Conservation (phyloP, 192 early-diverging fungal species). For the Rhizophagus clarus region DNA sequence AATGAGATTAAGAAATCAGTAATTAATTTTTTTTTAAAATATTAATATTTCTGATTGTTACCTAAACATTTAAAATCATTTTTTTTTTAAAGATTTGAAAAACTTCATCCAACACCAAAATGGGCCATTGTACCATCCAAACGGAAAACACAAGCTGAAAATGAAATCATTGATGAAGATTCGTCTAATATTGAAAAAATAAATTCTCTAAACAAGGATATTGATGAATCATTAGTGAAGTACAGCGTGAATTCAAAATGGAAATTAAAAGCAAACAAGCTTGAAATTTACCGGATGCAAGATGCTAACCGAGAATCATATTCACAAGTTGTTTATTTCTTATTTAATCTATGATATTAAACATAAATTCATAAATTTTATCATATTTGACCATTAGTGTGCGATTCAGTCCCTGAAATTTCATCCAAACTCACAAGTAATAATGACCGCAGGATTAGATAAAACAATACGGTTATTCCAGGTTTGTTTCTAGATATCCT, state of each 20-base stretch:
- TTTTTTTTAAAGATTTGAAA: conserved; percentile 59
- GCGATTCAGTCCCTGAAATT: conserved; percentile 74
- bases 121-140: conserved; percentile 78
- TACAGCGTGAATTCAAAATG: neutral
- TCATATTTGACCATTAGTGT: conserved; percentile 42
- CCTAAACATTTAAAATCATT: neutral
- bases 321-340: conserved; percentile 51
- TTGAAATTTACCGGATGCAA: conserved; percentile 70
- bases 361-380: neutral
- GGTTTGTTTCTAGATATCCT: conserved; percentile 31
- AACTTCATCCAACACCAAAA: conserved; percentile 80
- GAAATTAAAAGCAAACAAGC: conserved; percentile 52
- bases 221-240: conserved; percentile 39
- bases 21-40: conserved; percentile 29
- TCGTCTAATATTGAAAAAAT: conserved; percentile 45
- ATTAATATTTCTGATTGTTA: conserved; percentile 1
- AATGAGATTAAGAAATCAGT: conserved; percentile 80
- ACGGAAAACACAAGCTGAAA: conserved; percentile 36
- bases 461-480: conserved; percentile 88
- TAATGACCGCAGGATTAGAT: conserved; percentile 89
- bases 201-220: neutral
- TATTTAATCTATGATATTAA: neutral
- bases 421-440: conserved; percentile 87
- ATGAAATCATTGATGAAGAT: conserved; percentile 42
- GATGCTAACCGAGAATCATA: conserved; percentile 76